A percentile compares a stretch with the other conserved stretches of the same genome.
phyloP scores from a whole-genome alignment of 2,329 filamentous ascomycete genomes.

The Alternaria consortialis region DNA sequence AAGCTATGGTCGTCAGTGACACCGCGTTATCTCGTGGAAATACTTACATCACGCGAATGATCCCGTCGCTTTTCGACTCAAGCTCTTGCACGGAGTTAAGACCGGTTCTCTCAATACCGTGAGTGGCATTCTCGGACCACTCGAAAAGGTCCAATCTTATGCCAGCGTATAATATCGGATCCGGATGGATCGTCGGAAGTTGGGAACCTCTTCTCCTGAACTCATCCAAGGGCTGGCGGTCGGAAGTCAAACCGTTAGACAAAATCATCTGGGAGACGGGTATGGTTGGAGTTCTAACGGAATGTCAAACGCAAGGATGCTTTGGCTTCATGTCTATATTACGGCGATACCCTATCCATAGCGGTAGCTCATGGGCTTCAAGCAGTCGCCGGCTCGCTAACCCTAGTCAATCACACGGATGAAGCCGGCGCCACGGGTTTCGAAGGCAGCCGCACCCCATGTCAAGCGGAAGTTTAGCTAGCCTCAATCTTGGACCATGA shows the following conservation, averaged over 20 bases:
- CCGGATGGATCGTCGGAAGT: neutral
- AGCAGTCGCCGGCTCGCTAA: neutral
- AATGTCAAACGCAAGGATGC: neutral
- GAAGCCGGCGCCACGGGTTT: neutral
- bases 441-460: neutral
- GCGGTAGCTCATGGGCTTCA: neutral
- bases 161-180: fast-evolving
- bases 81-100: conserved; percentile 17
- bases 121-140: conserved; percentile 23
- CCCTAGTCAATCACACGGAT: neutral
- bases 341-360: neutral
- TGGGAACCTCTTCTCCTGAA: conserved; percentile 12
- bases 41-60: conserved; percentile 34
- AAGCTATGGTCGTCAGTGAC: conserved; percentile 28
- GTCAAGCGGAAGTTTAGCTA: neutral
- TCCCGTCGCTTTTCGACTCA: conserved; percentile 7
- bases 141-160: conserved; percentile 30
- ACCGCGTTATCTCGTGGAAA: neutral
- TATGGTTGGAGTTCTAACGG: neutral
- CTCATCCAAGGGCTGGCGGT: conserved; percentile 20
- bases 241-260: conserved; percentile 23
- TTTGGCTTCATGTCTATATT: neutral
- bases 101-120: conserved; percentile 15
- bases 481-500: neutral
- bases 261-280: conserved; percentile 11